Evolutionary conservation across 352 stramenopile genomes (phyloP), one percentile per base, ranked within the genome.

Genomic region (Phytopythium oedochilum): DNA sequence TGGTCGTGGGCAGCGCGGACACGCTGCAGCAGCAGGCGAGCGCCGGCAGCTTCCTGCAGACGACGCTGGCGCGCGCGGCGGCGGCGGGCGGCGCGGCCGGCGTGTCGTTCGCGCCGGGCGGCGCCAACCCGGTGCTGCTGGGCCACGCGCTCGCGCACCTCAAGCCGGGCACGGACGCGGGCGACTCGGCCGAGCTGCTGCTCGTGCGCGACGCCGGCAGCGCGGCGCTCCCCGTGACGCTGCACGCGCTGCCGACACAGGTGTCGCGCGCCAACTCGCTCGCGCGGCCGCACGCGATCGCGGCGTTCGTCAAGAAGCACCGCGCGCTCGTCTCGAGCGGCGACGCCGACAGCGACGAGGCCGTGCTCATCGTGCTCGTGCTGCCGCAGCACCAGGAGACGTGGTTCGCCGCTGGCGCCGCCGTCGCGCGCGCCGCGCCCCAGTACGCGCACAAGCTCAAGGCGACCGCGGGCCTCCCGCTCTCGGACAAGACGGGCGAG

Each of bases 221-320:
- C 14, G 63, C 60, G 22, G 69, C 62, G 15, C 58, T 83, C n/a
- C 66, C 59, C 55, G 66, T 84, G 46, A 75, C 77, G 59, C 64
- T 88, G 20, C 71, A 78, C 52, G 74, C 76, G 48, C 55, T 92
- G 43, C 82, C 82, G 11, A 86, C 69, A 46, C 61, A 64, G 15
- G 70, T 84, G 26, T 91, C 77, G 53, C 78, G 86, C 22, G 72
- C 84, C 62, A 95, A 95, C 64, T 74, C 71, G 11, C 60, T 70
- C 1, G 75, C 83, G 35, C 77, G 86, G 25, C 86, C 86, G 31
- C 86, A 96, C 62, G 68, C 86, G 25, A 83, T 96, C 63, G 45
- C 79, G 39, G 49, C 59, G 38, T 85, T 91, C 57, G 66, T 86
- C 62, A 86, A 85, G 61, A 61, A 47, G 60, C 66, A 83, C 75